Percentiles rank a stretch among this genome's conserved stretches.
Evolutionary conservation across 208 protist species (phyloP).

Genomic region (Crithidia sp.): DNA sequence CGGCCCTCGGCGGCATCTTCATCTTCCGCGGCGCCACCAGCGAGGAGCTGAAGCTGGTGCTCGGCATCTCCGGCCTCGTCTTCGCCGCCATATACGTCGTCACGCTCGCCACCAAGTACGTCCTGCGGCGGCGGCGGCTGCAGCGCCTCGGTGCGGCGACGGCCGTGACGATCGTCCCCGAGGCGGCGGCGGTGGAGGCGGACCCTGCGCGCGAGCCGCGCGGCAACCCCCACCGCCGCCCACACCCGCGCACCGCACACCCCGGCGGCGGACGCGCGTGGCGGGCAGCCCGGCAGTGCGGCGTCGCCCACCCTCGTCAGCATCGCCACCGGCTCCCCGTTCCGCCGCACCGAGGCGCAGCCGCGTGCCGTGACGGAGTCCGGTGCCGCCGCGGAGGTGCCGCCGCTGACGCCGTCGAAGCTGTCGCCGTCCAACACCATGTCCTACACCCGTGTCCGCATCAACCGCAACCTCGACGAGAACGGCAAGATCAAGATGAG

Average conservation of each 20-base stretch:
- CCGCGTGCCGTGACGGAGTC: constrained; percentile 29
- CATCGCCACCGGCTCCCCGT: constrained; percentile 29
- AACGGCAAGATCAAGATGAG: constrained; percentile 38
- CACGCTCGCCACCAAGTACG: constrained; percentile 25
- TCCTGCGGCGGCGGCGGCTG: constrained; percentile 18
- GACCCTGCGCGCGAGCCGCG: constrained; percentile 15
- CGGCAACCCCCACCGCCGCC: constrained; percentile 3
- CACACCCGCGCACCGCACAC: background rate
- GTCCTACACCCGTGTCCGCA: constrained; percentile 43
- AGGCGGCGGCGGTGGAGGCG: constrained; percentile 17
- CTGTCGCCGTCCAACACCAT: constrained; percentile 39
- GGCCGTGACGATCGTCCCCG: constrained; percentile 15
- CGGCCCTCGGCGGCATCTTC: constrained; percentile 34
- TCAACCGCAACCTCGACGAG: constrained; percentile 47
- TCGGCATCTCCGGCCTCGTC: constrained; percentile 45
- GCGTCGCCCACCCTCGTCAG: constrained; percentile 25
- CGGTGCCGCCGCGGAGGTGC: background rate
- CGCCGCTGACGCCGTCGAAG: constrained; percentile 34
- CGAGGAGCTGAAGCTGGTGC: constrained; percentile 33
- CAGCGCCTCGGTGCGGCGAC: constrained; percentile 12
- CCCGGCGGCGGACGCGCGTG: background rate
- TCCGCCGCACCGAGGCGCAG: constrained; percentile 29
- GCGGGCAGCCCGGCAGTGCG: background rate
- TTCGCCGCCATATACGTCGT: constrained; percentile 41
- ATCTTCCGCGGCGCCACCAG: constrained; percentile 24